Base-by-base conservation (phyloP, 768 basidiomycete genomes). In the Filobasidium wieringae region DNA sequence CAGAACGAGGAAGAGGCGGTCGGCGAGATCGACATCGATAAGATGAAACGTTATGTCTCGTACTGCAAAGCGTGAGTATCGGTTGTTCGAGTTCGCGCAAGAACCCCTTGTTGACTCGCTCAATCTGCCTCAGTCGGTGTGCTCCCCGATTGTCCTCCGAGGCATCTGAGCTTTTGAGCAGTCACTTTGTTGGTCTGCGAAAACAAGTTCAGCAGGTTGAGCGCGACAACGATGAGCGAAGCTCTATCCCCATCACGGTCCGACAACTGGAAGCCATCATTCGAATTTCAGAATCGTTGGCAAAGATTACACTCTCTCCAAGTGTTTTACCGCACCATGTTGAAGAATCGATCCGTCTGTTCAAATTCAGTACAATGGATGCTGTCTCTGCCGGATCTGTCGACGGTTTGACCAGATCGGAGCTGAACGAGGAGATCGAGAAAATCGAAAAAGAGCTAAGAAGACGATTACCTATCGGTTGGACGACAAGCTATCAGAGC, bases 361-460 rank as follows among this genome's bases (percentile, higher is more conserved):
- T 99, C 84, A 97, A 93, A 69, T 92, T 84, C 76, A 96, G 92
- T 8, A 97, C 95, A 2, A 97, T 99, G 93, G 91, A 97, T 71
- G 95, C 95, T 26, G 92, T 97, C 27, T 86, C 87, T 12, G 90
- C 91, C 0, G 92, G 95, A 12, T 85, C 88, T 31, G 84, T 86
- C 17, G 95, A 97, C 65, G 95, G 95, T 0, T 77, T 97, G 58
- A 87, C 89, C 14, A 82, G 92, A 40, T 84, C 86, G 3, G 90
- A 91, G 66, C 76, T 97, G 36, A 91, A 92, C 71, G 91, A 91
- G 54, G 93, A 97, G 76, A 90, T 96, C 80, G 77, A 79, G 30
- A 80, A 81, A 63, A 95, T 99, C 64, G 91, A 93, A 70, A 83
- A 84, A 66, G 91, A 93, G 71, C 76, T 93, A 37, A 77, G 84